These are phyloP conservation scores for Trichoderma aggressivum DNA, from an alignment of 2,329 filamentous ascomycete species.

Conservation along the genomic window DNA sequence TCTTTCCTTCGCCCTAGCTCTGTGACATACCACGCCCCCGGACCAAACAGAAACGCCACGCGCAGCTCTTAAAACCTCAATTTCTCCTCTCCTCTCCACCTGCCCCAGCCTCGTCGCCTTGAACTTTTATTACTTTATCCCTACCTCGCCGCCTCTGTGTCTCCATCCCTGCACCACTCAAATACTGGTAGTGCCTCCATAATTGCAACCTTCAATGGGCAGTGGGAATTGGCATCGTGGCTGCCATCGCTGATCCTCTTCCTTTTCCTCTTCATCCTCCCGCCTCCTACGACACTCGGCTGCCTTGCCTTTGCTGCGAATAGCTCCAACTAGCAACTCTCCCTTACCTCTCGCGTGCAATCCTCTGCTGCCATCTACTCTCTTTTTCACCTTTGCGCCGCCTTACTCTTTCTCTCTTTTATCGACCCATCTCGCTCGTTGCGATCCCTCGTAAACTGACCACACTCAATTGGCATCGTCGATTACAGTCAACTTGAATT, in stretches of 20 bases:
- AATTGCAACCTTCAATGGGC: not conserved
- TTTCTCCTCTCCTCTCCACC: not conserved
- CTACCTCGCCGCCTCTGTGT: not conserved
- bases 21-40: not conserved
- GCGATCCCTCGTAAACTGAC: not conserved
- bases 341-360: not conserved
- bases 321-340: not conserved
- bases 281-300: not conserved
- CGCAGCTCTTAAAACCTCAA: not conserved
- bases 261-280: not conserved
- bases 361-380: not conserved
- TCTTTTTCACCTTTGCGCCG: not conserved
- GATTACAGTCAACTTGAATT: not conserved
- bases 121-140: constrained; percentile 2
- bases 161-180: not conserved
- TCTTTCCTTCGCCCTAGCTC: not conserved
- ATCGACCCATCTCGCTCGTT: not conserved
- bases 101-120: not conserved
- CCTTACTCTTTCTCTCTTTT: not conserved
- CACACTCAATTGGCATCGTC: not conserved
- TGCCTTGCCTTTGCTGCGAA: not conserved
- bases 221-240: not conserved
- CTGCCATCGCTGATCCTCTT: not conserved
- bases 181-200: not conserved
- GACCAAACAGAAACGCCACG: constrained; percentile 8